Evolutionary conservation across 176 grass and related monocot species (phyloP).

Genomic region (Phoenix dactylifera): DNA sequence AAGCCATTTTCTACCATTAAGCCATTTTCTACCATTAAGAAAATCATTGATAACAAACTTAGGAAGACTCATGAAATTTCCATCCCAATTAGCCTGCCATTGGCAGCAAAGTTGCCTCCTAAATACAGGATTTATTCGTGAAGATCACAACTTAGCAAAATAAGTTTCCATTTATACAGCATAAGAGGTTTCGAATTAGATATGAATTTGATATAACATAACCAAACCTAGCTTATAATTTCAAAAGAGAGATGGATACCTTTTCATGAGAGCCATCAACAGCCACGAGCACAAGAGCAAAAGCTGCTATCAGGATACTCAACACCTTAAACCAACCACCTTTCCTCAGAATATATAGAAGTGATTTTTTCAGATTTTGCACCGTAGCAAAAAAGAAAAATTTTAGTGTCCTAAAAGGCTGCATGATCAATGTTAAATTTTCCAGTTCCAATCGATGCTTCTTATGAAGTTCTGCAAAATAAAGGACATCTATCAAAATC

Average conservation of each 20-base stretch:
- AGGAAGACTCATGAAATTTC: too few species aligned
- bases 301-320: constrained; percentile 27
- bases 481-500: constrained; percentile 1
- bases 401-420: constrained; percentile 51
- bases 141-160: too few species aligned
- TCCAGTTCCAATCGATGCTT: constrained; percentile 59
- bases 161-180: too few species aligned
- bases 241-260: constrained; percentile 27
- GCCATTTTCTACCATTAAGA: too few species aligned
- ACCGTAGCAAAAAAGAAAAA: constrained; percentile 57
- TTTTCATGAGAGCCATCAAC: constrained; percentile 55
- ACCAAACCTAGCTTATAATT: constrained; percentile 9
- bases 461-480: constrained; percentile 45
- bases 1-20: too few species aligned
- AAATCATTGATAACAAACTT: too few species aligned
- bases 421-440: constrained; percentile 53
- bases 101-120: too few species aligned
- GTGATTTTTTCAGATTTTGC: constrained; percentile 44
- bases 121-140: too few species aligned
- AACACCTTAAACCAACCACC: constrained; percentile 37
- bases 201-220: too few species aligned
- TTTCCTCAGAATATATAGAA: constrained; percentile 48
- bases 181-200: too few species aligned
- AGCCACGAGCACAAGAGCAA: constrained; percentile 33
- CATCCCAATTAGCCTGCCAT: too few species aligned